Conservation (phyloP, 2,329 filamentous ascomycete species). For the Colletotrichum siamense region DNA sequence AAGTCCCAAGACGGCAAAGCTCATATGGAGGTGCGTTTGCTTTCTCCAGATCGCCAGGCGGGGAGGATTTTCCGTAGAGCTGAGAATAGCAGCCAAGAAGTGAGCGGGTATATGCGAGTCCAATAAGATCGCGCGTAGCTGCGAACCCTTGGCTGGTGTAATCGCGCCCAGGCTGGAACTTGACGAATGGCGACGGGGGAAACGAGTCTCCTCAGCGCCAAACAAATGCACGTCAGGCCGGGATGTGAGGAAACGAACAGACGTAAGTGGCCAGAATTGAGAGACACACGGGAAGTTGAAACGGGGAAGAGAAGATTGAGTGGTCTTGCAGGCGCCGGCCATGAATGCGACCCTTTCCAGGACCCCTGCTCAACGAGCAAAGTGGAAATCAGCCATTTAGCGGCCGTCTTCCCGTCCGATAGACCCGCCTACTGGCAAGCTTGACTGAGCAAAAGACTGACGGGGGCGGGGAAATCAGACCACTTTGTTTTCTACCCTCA, state of each 20-base stretch:
- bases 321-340: constrained; percentile 24
- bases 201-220: constrained; percentile 8
- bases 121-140: background rate
- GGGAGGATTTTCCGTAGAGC: background rate
- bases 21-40: no score
- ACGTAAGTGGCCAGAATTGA: background rate
- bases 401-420: background rate
- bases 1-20: no score
- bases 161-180: background rate
- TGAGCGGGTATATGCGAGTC: background rate
- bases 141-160: background rate
- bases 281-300: background rate
- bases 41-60: constrained; percentile 12
- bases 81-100: constrained; percentile 11
- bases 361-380: no score
- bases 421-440: no score
- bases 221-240: background rate
- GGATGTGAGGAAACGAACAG: background rate
- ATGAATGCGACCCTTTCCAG: background rate
- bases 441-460: background rate
- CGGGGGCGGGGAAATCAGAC: constrained; percentile 21
- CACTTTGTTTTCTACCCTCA: background rate
- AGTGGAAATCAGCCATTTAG: constrained; percentile 9
- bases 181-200: background rate
- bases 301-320: background rate